These are phyloP conservation scores for Theobroma cacao DNA, from an alignment of 345 rosid genomes.

Conservation along the genomic window DNA sequence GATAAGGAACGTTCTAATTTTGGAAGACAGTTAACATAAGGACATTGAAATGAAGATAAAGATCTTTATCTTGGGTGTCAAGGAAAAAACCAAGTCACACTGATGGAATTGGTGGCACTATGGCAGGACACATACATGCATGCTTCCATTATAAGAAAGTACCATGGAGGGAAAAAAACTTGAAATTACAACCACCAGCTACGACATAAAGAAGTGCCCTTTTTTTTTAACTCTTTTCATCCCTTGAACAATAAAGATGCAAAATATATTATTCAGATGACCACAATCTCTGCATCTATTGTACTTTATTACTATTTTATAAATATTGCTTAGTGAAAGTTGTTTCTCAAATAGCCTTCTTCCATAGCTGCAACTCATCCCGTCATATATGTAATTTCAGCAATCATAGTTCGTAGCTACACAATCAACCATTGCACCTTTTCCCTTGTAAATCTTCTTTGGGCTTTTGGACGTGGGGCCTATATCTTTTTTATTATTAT, in stretches of 20 bases:
- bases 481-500: neutral
- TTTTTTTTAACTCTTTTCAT: neutral
- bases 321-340: neutral
- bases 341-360: slow-evolving; percentile 2
- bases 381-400: slow-evolving; percentile 7
- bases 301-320: neutral
- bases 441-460: slow-evolving; percentile 17
- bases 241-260: neutral
- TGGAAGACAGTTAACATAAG: neutral
- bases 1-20: neutral
- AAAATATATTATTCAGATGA: neutral
- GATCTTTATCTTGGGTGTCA: neutral
- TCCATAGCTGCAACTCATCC: neutral
- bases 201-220: slow-evolving; percentile 1
- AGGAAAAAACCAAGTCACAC: too few species aligned
- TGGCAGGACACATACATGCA: neutral
- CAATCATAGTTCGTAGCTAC: slow-evolving; percentile 19
- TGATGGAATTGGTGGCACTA: too few species aligned
- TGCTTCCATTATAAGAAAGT: neutral
- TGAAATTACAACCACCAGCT: neutral
- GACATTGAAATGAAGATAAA: too few species aligned
- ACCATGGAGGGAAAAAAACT: neutral
- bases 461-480: slow-evolving; percentile 24
- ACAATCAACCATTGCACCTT: slow-evolving; percentile 21
- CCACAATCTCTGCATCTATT: neutral